These are phyloP conservation scores for Alternaria ethzedia DNA, from an alignment of 2,329 filamentous ascomycete genomes.

Conservation along the genomic window DNA sequence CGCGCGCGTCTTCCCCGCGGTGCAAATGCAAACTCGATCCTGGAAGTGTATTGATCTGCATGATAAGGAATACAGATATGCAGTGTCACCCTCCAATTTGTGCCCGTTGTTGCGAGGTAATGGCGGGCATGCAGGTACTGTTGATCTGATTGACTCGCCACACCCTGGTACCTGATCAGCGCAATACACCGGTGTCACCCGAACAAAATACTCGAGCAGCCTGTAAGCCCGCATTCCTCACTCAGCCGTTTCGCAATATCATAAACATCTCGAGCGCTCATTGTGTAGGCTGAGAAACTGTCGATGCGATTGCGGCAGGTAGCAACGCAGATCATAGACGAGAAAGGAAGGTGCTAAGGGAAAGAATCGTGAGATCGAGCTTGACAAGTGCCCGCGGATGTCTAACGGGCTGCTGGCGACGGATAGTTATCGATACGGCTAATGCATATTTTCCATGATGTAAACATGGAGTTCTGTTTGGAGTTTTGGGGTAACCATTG, in stretches of 20 bases:
- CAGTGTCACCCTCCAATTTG: neutral
- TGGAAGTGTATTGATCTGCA: constrained; percentile 18
- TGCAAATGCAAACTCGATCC: constrained; percentile 12
- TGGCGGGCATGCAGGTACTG: constrained; percentile 1
- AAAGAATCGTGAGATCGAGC: neutral
- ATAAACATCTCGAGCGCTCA: neutral
- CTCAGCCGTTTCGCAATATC: neutral
- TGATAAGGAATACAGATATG: constrained; percentile 19
- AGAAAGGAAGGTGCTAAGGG: constrained; percentile 27
- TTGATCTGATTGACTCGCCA: neutral
- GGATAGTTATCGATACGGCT: constrained; percentile 23
- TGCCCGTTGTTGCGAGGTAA: neutral
- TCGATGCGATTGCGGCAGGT: constrained; percentile 2
- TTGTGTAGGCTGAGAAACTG: neutral
- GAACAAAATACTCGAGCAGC: neutral
- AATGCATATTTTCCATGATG: constrained; percentile 27
- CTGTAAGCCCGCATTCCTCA: neutral
- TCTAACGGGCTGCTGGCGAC: constrained; percentile 7
- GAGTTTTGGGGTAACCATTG: constrained; percentile 1
- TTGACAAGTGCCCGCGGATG: constrained; percentile 16
- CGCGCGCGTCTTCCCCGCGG: constrained; percentile 10
- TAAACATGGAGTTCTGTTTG: constrained; percentile 6
- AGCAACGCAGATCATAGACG: constrained; percentile 9
- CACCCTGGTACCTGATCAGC: neutral
- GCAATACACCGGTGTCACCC: neutral